Evolutionary conservation across 345 rosid species (phyloP), one percentile per base, ranked within the genome.

Genomic region (Euphorbia tirucalli): DNA sequence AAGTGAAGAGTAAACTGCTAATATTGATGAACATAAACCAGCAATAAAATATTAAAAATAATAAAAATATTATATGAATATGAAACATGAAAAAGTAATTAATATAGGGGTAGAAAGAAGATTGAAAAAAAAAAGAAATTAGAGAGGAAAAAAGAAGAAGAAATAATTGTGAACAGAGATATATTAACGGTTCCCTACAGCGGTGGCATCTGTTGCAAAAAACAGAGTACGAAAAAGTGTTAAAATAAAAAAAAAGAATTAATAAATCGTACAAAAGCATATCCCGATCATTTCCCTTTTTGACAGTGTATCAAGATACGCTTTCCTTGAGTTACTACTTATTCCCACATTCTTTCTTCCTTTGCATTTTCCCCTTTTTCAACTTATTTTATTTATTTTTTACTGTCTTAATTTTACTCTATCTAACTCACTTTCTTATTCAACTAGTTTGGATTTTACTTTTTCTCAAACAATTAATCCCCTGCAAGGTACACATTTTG

Each of bases 221-320:
- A 13, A 44, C 8, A 25, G 21, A 56, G 16, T 46, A 43, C 46
- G 54, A 5, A 44, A 37, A 62, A 15, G 16, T 5, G 63, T 28
- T 25, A 19, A 2, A 59, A 32, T 14, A 19, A 50, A 49, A 50
- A 2, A 59, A 32, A 2, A 19, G 14, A 49, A 50, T 16, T 10
- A 46, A 46, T 46, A 11, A 46, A 10, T 65, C 55, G 68, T 65
- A 65, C 68, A 14, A 24, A 24, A 64, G 31, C 70, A 66, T 66
- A 66, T 66, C 70, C 70, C 56, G 0, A 43, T 64, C 48, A 41
- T 11, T 64, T 22, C 52, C 68, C 5, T 43, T 65, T 65, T 64
- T 24, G 16, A 18, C 52, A 41, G 69, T 46, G 22, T 2, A 46
- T 65, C 24, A 25, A 65, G 69, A 65, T 65, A 22, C 15, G 68